Evolutionary conservation across 176 grass and related monocot genomes (phyloP), one percentile per base, ranked within the genome.

Genomic region (Musa acuminata): DNA sequence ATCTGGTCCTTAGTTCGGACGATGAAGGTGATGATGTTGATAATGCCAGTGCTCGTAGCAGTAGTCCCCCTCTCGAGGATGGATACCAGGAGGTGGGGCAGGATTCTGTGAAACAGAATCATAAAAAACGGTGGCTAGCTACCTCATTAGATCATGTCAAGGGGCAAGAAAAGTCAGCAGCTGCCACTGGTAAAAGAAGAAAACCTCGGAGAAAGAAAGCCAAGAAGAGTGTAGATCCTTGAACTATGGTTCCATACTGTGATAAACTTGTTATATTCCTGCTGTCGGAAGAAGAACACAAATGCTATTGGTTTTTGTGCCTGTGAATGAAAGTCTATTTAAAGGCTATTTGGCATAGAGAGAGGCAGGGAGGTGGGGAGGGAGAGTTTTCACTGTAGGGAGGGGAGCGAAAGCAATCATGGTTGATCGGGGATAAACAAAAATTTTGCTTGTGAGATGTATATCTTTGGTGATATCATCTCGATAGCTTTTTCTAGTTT

Each of bases 1-100:
- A 97, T 84, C 75, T 97, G 68, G 53, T 97, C 60, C 55, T 97
- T 66, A 97, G 90, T 81, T 96, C 93, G 51, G 57, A 55, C 51
- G 92, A 96, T 9, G 92, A 96, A n/a, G 86, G 88, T 65, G 79
- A 84, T 20, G 77, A 67, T n/a, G 72, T 21, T 10, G 75, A 55
- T 19, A n/a, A 83, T 29, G 27, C 21, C 11, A 83, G 50, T 52
- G 63, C 65, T 23, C 79, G 51, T 4, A 77, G 83, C 51, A 78
- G 80, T 81, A 82, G 57, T 57, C 73, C 77, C 0, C 8, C 76
- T 72, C 81, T 67, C 76, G 86, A 76, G 74, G 87, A 84, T 55
- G 78, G 86, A 16, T 78, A 87, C 8, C 80, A 87, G 10, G 76
- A 82, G 17, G 75, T 76, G 2, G 65, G 55, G 4, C 53, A 49